Percentiles rank a stretch among this genome's conserved stretches.
Evolutionary conservation across 2,329 filamentous ascomycete species (phyloP).

Genomic region (Beauveria bassiana): DNA sequence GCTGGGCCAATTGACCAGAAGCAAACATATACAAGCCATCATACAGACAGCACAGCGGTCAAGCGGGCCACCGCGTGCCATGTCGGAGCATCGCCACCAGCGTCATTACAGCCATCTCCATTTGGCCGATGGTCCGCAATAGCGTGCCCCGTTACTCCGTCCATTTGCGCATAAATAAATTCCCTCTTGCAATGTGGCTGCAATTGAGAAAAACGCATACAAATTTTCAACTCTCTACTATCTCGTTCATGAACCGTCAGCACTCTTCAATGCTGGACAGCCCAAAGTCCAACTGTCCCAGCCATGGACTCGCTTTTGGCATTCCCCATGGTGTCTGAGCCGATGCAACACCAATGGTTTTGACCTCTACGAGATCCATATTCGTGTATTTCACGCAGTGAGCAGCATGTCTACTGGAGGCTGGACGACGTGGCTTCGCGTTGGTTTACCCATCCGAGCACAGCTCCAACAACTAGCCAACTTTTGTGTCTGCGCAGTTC

Average conservation of each 20-base stretch:
- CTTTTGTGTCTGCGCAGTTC: not conserved
- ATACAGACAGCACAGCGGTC: not conserved
- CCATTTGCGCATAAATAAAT: not conserved
- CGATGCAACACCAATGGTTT: too few species aligned
- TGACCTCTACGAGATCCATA: too few species aligned
- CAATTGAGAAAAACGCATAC: not conserved
- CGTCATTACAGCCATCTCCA: not conserved
- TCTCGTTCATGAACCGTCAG: not conserved
- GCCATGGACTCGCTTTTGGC: not conserved
- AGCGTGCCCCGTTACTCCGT: not conserved
- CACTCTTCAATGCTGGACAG: not conserved
- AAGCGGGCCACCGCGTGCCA: not conserved
- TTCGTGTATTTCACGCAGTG: too few species aligned
- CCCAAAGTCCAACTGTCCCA: not conserved
- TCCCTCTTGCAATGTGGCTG: not conserved
- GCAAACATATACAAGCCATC: not conserved
- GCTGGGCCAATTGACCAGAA: not conserved
- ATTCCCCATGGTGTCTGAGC: too few species aligned
- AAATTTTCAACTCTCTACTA: not conserved
- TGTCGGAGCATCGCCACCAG: not conserved
- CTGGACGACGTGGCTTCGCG: not conserved
- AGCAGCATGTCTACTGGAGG: not conserved
- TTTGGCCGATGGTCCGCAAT: slow-evolving; percentile 6
- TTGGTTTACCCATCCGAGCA: not conserved
- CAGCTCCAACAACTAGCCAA: not conserved